Percentiles rank a stretch among this genome's conserved stretches.
Conservation (phyloP, 495 filamentous ascomycete genomes). For the Neurospora africana region DNA sequence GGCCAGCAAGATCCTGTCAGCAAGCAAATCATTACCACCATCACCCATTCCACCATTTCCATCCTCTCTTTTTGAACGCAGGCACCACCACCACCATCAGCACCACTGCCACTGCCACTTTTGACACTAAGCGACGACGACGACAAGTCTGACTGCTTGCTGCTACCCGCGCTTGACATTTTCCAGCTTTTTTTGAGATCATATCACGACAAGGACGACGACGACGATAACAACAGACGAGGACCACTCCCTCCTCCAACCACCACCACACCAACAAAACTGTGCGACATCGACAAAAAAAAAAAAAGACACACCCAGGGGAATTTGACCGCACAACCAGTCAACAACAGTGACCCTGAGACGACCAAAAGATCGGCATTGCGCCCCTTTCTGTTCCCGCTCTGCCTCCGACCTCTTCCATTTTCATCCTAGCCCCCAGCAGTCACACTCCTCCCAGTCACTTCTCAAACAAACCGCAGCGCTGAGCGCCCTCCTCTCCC, state of each 20-base stretch:
- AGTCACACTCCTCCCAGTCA: slow-evolving; percentile 10
- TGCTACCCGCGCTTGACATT: background rate
- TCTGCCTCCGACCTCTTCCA: slow-evolving; percentile 16
- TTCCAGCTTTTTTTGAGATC: background rate
- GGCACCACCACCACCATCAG: background rate
- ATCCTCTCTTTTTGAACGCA: background rate
- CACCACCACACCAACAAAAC: background rate
- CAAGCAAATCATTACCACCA: background rate
- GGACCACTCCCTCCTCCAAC: background rate
- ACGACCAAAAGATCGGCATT: background rate
- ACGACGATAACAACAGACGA: background rate
- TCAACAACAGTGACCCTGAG: background rate
- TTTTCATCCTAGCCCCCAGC: slow-evolving; percentile 16
- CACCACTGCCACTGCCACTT: background rate
- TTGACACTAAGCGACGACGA: background rate
- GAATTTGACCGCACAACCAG: background rate
- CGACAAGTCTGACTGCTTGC: background rate
- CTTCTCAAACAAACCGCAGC: slow-evolving; percentile 17
- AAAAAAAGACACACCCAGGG: background rate
- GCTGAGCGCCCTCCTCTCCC: slow-evolving; percentile 10
- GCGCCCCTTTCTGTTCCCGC: slow-evolving; percentile 6
- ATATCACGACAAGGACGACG: background rate
- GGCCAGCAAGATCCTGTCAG: background rate
- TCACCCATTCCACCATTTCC: background rate
- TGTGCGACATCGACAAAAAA: background rate